A percentile compares a stretch with the other conserved stretches of the same genome.
Evolutionary conservation across 2,329 filamentous ascomycete species (phyloP).

Genomic region (Colletotrichum costaricense): DNA sequence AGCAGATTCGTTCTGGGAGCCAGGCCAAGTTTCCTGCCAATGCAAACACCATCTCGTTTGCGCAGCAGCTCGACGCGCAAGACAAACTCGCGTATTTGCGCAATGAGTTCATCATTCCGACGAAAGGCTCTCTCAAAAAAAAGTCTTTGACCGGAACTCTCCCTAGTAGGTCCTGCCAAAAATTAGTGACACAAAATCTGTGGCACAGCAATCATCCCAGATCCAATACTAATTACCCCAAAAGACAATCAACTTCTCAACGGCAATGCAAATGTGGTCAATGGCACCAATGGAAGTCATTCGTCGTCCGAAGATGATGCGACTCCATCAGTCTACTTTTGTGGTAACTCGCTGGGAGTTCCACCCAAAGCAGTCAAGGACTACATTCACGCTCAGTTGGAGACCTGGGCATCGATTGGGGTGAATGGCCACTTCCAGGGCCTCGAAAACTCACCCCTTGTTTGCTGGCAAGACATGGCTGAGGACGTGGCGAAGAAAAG

Average conservation of each 20-base stretch:
- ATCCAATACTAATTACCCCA: not conserved
- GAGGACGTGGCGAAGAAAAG: slow-evolving; percentile 78
- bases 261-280: slow-evolving; percentile 37
- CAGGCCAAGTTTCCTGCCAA: slow-evolving; percentile 58
- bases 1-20: slow-evolving; percentile 53
- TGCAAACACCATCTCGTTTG: slow-evolving; percentile 60
- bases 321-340: slow-evolving; percentile 74
- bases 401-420: slow-evolving; percentile 86
- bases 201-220: not conserved
- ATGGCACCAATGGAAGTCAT: slow-evolving; percentile 43
- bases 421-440: slow-evolving; percentile 85
- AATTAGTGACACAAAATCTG: not conserved
- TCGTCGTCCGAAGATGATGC: slow-evolving; percentile 46
- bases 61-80: slow-evolving; percentile 65
- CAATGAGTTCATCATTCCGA: slow-evolving; percentile 81
- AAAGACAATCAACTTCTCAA: slow-evolving; percentile 38
- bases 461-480: slow-evolving; percentile 82
- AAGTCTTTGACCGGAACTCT: slow-evolving; percentile 63
- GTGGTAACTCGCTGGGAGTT: slow-evolving; percentile 82
- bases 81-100: slow-evolving; percentile 72
- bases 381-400: slow-evolving; percentile 78
- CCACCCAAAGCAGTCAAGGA: slow-evolving; percentile 75
- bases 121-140: slow-evolving; percentile 76
- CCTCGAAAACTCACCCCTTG: slow-evolving; percentile 74
- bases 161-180: slow-evolving; percentile 47